Evolutionary conservation across 352 stramenopile genomes (phyloP).

Genomic region (Phytophthora sp.): DNA sequence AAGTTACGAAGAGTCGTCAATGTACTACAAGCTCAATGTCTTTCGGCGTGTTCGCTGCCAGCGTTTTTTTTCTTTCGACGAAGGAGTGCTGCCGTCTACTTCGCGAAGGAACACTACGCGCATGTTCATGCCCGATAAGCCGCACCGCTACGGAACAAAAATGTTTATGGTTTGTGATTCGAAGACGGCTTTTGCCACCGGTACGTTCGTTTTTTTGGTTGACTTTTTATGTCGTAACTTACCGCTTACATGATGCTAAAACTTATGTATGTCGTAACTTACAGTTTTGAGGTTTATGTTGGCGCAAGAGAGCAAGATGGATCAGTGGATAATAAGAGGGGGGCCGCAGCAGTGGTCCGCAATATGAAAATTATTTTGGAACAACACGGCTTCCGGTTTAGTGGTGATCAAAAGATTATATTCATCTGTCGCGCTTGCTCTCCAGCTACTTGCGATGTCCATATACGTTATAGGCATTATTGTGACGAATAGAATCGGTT

Average conservation of each 20-base stretch:
- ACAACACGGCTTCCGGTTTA: neutral
- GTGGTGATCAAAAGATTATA: too few relatives aligned
- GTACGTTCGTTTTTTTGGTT: neutral
- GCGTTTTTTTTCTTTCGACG: constrained; percentile 37
- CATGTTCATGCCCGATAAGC: constrained; percentile 36
- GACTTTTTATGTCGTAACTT: constrained; percentile 17
- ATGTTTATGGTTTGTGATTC: constrained; percentile 29
- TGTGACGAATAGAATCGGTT: too few relatives aligned
- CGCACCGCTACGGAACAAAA: constrained; percentile 19
- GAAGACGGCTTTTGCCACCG: constrained; percentile 11
- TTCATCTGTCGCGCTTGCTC: too few relatives aligned
- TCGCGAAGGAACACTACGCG: constrained; percentile 32
- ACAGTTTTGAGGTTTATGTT: constrained; percentile 16
- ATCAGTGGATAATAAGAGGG: neutral
- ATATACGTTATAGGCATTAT: too few relatives aligned
- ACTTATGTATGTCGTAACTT: constrained; percentile 11
- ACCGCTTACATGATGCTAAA: neutral
- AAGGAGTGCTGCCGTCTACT: constrained; percentile 32
- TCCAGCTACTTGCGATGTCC: too few relatives aligned
- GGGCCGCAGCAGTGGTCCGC: neutral
- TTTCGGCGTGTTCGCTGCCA: constrained; percentile 6
- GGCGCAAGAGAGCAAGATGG: neutral
- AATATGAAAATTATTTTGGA: too few relatives aligned
- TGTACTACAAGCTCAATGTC: constrained; percentile 14
- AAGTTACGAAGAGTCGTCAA: constrained; percentile 25